These are phyloP conservation scores for Heimioporus punctisporus DNA, from an alignment of 1,284 basidiomycete genomes.

Conservation along the genomic window DNA sequence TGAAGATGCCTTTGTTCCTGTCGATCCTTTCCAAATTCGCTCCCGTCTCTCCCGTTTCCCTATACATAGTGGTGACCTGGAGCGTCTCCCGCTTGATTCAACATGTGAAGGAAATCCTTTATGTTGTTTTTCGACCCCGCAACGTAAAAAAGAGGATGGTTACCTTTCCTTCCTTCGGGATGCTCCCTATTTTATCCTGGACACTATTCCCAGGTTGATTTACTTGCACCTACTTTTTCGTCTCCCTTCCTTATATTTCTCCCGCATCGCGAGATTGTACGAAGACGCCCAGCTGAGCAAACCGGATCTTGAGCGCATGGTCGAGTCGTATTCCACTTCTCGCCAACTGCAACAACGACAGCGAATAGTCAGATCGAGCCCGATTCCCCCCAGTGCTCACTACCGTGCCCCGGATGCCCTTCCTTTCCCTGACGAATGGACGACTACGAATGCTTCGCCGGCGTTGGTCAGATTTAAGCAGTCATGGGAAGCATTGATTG, in stretches of 20 bases:
- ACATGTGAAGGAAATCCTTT: conserved; percentile 20
- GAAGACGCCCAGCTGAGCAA: conserved; percentile 74
- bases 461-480: conserved; percentile 66
- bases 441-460: conserved; percentile 54
- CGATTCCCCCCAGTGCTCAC: conserved; percentile 28
- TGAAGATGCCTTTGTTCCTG: conserved; percentile 52
- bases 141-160: conserved; percentile 10
- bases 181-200: conserved; percentile 30
- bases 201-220: conserved; percentile 58
- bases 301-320: conserved; percentile 72
- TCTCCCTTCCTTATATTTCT: conserved; percentile 74
- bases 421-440: conserved; percentile 70
- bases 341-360: conserved; percentile 18
- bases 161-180: conserved; percentile 20
- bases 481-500: conserved; percentile 74
- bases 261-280: conserved; percentile 70
- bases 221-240: conserved; percentile 70
- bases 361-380: conserved; percentile 21
- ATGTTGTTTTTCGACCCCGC: conserved; percentile 25
- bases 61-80: conserved; percentile 19
- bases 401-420: conserved; percentile 27
- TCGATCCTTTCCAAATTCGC: conserved; percentile 45
- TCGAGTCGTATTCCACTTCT: conserved; percentile 44
- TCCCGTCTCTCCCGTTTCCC: conserved; percentile 28
- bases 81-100: conserved; percentile 17